These are phyloP conservation scores for Aspergillus carlsbadensis DNA, from an alignment of 495 filamentous ascomycete genomes.

Conservation along the genomic window DNA sequence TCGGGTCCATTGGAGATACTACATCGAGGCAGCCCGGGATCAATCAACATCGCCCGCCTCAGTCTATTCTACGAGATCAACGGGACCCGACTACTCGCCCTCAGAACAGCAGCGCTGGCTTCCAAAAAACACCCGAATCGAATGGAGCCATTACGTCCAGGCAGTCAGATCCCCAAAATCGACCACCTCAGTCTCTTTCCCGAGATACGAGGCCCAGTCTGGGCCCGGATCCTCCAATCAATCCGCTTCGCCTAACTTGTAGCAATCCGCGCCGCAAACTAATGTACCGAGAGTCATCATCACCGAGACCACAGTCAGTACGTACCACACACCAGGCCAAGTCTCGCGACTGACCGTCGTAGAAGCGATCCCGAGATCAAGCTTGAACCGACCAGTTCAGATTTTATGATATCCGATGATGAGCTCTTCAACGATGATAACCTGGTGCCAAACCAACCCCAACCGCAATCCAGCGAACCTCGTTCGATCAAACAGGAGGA, in stretches of 20 bases:
- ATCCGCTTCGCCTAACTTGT: slow-evolving; percentile 33
- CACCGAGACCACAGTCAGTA: slow-evolving; percentile 26
- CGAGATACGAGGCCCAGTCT: too few relatives aligned
- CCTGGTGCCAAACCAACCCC: not conserved
- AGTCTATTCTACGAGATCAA: too few relatives aligned
- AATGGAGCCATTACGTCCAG: not conserved
- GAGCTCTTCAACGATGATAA: slow-evolving; percentile 15
- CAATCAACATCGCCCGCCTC: too few relatives aligned
- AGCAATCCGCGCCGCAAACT: slow-evolving; percentile 46
- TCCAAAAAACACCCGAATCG: too few relatives aligned
- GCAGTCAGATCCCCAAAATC: not conserved
- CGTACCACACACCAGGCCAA: slow-evolving; percentile 14
- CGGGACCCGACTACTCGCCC: too few relatives aligned
- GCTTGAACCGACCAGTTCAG: slow-evolving; percentile 29
- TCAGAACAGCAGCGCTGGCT: too few relatives aligned
- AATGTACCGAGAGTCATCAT: slow-evolving; percentile 45
- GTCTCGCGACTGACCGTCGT: slow-evolving; percentile 8
- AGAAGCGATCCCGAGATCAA: slow-evolving; percentile 8
- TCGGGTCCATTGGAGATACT: too few relatives aligned
- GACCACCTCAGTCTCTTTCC: not conserved
- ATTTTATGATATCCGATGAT: slow-evolving; percentile 34
- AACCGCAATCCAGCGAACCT: not conserved
- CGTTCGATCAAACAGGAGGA: not conserved
- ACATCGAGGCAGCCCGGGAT: too few relatives aligned
- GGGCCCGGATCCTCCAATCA: slow-evolving; percentile 8